phyloP scores from a whole-genome alignment of 371 early-diverging fungal genomes.

The Choanephora cucurbitarum region DNA sequence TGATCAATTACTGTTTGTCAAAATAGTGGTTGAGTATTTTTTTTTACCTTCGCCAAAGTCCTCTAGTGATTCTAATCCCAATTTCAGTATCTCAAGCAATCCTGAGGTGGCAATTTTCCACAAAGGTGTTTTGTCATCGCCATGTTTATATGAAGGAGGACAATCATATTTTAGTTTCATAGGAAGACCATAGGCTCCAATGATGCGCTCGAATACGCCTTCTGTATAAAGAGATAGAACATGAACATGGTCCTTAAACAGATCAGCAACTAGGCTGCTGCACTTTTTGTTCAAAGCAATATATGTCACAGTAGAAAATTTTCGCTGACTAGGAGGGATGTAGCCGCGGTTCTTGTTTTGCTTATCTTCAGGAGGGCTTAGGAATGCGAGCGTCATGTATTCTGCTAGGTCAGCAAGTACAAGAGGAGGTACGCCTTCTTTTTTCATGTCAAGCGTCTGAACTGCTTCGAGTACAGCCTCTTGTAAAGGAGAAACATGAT shows the following conservation, averaged over 20 bases:
- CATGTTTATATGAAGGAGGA: slow-evolving; percentile 70
- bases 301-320: slow-evolving; percentile 59
- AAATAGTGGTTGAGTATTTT: no score
- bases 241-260: slow-evolving; percentile 59
- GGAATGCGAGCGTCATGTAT: slow-evolving; percentile 56
- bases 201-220: slow-evolving; percentile 68
- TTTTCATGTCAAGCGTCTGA: slow-evolving; percentile 41
- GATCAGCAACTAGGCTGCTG: slow-evolving; percentile 55
- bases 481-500: slow-evolving; percentile 61
- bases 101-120: slow-evolving; percentile 77
- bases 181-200: slow-evolving; percentile 67
- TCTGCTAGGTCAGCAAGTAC: slow-evolving; percentile 51
- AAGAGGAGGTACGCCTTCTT: slow-evolving; percentile 43
- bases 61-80: slow-evolving; percentile 62
- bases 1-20: no score
- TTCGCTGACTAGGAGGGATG: slow-evolving; percentile 43
- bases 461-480: slow-evolving; percentile 57
- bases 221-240: slow-evolving; percentile 60
- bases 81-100: slow-evolving; percentile 62
- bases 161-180: slow-evolving; percentile 81
- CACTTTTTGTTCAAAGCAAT: slow-evolving; percentile 76
- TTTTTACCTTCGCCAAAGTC: slow-evolving; percentile 61
- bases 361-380: slow-evolving; percentile 36
- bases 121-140: slow-evolving; percentile 71
- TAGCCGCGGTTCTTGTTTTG: slow-evolving; percentile 24